Conservation (phyloP, 2,329 filamentous ascomycete species). For the Cephalotrichum gorgonifer region DNA sequence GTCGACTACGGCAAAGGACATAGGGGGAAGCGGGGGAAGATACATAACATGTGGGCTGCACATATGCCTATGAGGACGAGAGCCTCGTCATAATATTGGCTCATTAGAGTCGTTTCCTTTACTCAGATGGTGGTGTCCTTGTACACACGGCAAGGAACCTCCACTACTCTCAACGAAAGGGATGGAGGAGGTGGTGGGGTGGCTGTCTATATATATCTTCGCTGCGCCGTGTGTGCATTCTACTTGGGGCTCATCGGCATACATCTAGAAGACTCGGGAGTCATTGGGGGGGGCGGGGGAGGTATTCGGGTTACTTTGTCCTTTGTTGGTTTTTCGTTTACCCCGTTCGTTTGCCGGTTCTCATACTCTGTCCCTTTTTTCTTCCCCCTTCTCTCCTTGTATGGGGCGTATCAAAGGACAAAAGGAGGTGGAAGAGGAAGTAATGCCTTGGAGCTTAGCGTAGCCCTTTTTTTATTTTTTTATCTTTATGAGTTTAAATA, state of each 20-base stretch:
- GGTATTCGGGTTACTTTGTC: not conserved
- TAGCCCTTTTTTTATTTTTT: too few relatives aligned
- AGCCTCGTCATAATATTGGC: not conserved
- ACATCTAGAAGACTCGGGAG: constrained; percentile 9
- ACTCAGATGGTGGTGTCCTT: too few relatives aligned
- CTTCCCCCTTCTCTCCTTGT: not conserved
- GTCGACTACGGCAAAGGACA: not conserved
- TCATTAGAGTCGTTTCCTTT: not conserved
- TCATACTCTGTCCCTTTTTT: not conserved
- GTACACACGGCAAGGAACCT: too few relatives aligned
- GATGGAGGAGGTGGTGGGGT: not conserved
- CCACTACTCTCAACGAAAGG: too few relatives aligned
- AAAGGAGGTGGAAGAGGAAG: too few relatives aligned
- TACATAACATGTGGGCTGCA: not conserved
- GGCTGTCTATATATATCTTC: not conserved
- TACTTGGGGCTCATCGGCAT: constrained; percentile 1
- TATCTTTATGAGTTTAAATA: too few relatives aligned
- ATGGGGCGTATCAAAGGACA: too few relatives aligned
- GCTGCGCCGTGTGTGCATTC: constrained; percentile 1
- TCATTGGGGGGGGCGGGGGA: too few relatives aligned
- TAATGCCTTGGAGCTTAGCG: too few relatives aligned
- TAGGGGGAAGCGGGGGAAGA: not conserved
- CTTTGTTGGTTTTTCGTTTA: not conserved
- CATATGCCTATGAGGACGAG: not conserved
- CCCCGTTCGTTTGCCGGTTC: constrained; percentile 4